Evolutionary conservation across 2,329 filamentous ascomycete species (phyloP), one percentile per base, ranked within the genome.

Genomic region (Apiospora sp.): DNA sequence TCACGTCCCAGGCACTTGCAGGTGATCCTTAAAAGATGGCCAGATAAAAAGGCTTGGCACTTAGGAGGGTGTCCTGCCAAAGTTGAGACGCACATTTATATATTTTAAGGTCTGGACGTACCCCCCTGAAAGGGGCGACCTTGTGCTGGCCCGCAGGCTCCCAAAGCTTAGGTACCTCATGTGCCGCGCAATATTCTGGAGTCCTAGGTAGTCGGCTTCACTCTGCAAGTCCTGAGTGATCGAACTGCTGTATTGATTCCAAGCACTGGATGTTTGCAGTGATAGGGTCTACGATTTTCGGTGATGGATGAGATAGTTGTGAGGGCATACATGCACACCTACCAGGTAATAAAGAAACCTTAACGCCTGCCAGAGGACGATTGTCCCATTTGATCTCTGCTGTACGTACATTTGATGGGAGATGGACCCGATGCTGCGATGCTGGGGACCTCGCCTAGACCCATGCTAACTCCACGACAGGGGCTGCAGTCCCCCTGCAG

Each of bases 41-140:
- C 34, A 64, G 58, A 64, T 64, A 64, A 64, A 64, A 64, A 64
- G 10, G 58, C 58, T 64, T 64, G 58, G 58, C 58, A 41, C 30
- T 41, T 41, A 19, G 19, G 58, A 41, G 22, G 34, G 34, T 64
- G 58, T 64, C 54, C 54, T 37, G 54, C 37, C 54, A 61, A 22
- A 37, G 12, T 34, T 27, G 30, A 14, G 10, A 22, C 22, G 10
- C 27, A 49, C n/a, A 49, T 49, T 6, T 5, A 61, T n/a, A 37
- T 34, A 22, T 61, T 19, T 27, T 27, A 30, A 61, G 30, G 54
- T 22, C 34, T n/a, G 34, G 58, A 8, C 54, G 22, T 19, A 27
- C 37, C 22, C 54, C 34, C 54, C 54, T 61, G 22, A 37, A 34
- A 61, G 54, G 54, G 54, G 27, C 34, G 27, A n/a, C 30, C 30